These are phyloP conservation scores for Daldinia decipiens DNA, from an alignment of 495 filamentous ascomycete genomes.

Conservation along the genomic window DNA sequence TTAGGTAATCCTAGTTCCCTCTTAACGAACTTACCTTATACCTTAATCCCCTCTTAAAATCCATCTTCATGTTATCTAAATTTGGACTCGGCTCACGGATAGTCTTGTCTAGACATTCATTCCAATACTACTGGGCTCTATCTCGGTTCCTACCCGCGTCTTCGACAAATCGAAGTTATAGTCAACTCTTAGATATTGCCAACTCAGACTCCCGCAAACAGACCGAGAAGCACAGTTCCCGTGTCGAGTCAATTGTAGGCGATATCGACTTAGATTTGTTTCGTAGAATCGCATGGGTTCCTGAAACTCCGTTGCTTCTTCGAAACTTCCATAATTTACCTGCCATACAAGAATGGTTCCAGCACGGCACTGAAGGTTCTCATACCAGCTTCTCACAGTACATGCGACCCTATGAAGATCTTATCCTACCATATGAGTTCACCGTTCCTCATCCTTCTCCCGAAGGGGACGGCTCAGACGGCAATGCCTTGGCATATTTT, in stretches of 20 bases:
- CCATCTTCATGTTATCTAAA: slow-evolving; percentile 13
- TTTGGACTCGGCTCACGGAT: slow-evolving; percentile 8
- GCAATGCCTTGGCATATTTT: slow-evolving; percentile 6
- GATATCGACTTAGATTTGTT: slow-evolving; percentile 27
- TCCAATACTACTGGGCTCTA: background rate
- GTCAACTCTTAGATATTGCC: background rate
- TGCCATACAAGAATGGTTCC: slow-evolving; percentile 36
- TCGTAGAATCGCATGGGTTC: slow-evolving; percentile 25
- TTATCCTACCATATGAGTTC: slow-evolving; percentile 30
- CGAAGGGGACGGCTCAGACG: background rate
- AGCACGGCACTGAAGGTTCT: background rate
- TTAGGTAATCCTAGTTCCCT: no score
- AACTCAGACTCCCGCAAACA: background rate
- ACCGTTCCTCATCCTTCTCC: slow-evolving; percentile 1
- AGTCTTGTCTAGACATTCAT: background rate
- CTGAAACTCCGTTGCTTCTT: slow-evolving; percentile 27
- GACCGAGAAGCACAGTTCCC: background rate
- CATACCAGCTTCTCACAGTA: slow-evolving; percentile 15
- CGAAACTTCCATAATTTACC: slow-evolving; percentile 19
- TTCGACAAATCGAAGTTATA: slow-evolving; percentile 1
- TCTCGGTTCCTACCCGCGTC: slow-evolving; percentile 18
- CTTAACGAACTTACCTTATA: no score
- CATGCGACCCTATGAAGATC: slow-evolving; percentile 13
- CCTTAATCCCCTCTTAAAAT: background rate
- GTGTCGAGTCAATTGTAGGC: slow-evolving; percentile 11